phyloP scores from a whole-genome alignment of 257 asterid genomes.

The Solanum pinnatisectum region DNA sequence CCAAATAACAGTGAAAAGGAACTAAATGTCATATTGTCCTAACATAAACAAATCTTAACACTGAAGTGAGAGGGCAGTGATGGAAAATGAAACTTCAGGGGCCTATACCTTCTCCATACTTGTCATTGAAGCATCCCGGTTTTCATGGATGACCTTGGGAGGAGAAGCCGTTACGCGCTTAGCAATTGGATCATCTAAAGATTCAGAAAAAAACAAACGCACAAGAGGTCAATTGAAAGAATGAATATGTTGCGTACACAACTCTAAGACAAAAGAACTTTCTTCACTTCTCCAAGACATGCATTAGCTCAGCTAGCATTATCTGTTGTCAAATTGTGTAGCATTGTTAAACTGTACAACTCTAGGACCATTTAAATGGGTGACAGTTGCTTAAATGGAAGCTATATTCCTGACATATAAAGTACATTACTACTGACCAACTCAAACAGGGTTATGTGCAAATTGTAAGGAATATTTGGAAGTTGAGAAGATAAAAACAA shows the following conservation, averaged over 20 bases:
- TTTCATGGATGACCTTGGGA: conserved; percentile 34
- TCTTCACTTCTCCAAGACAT: not conserved
- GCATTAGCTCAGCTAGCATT: not conserved
- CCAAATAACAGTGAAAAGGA: not conserved
- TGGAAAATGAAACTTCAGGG: not conserved
- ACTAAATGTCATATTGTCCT: not conserved
- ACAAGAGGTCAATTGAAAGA: conserved; percentile 3
- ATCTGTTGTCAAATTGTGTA: not conserved
- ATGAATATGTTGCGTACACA: not conserved
- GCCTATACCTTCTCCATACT: conserved; percentile 25
- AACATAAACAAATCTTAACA: not conserved
- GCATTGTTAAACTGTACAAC: not conserved
- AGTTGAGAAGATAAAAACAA: not conserved
- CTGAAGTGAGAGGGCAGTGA: not conserved
- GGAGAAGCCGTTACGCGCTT: conserved; percentile 33
- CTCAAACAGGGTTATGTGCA: not conserved
- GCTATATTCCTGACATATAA: not conserved
- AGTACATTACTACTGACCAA: not conserved
- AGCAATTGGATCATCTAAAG: conserved; percentile 83
- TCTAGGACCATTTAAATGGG: not conserved
- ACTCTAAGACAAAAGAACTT: not conserved
- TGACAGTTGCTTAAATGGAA: not conserved
- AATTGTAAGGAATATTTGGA: not conserved
- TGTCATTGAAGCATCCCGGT: conserved; percentile 19
- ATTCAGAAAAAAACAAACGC: not conserved